phyloP scores from a whole-genome alignment of 176 grass and related monocot genomes.

The Phyllostachys edulis region DNA sequence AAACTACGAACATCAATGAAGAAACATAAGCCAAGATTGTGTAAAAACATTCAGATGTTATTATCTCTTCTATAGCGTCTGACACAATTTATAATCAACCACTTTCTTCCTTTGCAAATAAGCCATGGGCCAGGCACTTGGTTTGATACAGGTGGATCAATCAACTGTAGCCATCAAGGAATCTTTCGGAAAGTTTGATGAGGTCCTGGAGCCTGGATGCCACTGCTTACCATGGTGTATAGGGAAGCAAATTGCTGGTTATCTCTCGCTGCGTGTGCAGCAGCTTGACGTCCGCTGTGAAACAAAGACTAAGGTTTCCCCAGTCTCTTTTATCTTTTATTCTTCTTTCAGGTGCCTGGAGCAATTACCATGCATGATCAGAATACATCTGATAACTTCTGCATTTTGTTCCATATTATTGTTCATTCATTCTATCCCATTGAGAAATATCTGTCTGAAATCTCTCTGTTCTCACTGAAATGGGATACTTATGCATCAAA shows the following conservation, averaged over 20 bases:
- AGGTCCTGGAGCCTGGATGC: slow-evolving; percentile 64
- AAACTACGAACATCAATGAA: neutral
- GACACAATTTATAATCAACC: neutral
- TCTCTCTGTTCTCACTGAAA: neutral
- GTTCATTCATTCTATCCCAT: neutral
- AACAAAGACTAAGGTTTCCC: slow-evolving; percentile 78
- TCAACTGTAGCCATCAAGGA: slow-evolving; percentile 83
- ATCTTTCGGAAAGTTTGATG: slow-evolving; percentile 73
- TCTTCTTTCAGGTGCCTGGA: neutral
- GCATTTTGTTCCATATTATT: neutral
- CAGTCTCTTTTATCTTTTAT: neutral
- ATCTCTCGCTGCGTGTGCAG: slow-evolving; percentile 82
- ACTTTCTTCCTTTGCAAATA: slow-evolving; percentile 38
- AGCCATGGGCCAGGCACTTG: slow-evolving; percentile 69
- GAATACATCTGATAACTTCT: neutral
- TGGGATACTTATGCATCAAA: neutral
- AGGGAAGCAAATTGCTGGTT: slow-evolving; percentile 70
- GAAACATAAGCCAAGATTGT: neutral
- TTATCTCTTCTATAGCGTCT: neutral
- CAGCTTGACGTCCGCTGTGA: slow-evolving; percentile 85
- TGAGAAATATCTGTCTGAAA: neutral
- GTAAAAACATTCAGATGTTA: slow-evolving; percentile 20
- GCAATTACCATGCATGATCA: slow-evolving; percentile 2
- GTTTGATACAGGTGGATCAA: slow-evolving; percentile 75
- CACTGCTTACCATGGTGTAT: slow-evolving; percentile 78